Evolutionary conservation across 2,329 filamentous ascomycete species (phyloP).

Genomic region (Phialophora tarda): DNA sequence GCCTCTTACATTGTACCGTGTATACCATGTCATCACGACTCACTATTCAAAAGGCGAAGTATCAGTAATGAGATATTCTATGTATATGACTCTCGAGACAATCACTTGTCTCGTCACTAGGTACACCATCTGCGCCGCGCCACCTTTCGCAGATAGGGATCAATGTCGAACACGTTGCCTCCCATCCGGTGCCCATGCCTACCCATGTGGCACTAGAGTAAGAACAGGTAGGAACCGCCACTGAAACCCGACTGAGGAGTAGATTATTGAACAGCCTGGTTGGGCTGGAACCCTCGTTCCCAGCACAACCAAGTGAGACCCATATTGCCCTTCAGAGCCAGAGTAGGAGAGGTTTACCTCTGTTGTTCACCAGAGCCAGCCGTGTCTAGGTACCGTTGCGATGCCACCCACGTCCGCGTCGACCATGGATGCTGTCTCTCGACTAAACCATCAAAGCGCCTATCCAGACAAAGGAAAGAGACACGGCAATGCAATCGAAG

Average conservation of each 20-base stretch:
- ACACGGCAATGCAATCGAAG: conserved; percentile 2
- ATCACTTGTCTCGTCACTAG: conserved; percentile 17
- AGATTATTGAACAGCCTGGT: not conserved
- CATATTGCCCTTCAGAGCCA: not conserved
- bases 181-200: not conserved
- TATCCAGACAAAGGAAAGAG: conserved; percentile 11
- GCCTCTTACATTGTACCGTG: not conserved
- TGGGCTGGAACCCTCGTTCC: not conserved
- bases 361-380: not conserved
- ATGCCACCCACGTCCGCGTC: not conserved
- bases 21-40: conserved; percentile 7
- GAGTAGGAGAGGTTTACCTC: not conserved
- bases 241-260: not conserved
- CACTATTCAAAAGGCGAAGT: not conserved
- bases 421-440: not conserved
- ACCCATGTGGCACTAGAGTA: not conserved
- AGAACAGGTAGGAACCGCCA: not conserved
- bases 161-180: not conserved
- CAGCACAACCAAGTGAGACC: not conserved
- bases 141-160: not conserved
- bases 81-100: conserved; percentile 21
- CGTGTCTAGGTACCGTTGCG: not conserved
- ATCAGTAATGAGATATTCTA: not conserved
- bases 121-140: not conserved
- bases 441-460: conserved; percentile 2